Percentiles rank a stretch among this genome's conserved stretches.
Evolutionary conservation across 1,284 basidiomycete genomes (phyloP).

Genomic region (Ustilago nuda): DNA sequence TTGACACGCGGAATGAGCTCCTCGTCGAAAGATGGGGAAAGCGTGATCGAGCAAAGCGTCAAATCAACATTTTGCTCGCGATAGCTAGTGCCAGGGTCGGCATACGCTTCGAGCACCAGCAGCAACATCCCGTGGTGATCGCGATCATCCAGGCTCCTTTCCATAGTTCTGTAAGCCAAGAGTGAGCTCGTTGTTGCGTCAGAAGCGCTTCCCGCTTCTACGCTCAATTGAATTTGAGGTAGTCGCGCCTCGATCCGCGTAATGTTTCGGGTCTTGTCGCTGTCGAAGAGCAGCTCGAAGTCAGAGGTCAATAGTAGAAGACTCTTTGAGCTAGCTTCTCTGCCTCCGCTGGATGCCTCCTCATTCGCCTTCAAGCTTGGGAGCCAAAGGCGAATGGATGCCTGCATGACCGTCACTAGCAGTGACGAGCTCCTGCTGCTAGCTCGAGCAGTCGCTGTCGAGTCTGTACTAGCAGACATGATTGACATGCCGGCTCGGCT

Average conservation of each 20-base stretch:
- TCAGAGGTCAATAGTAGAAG: constrained; percentile 33
- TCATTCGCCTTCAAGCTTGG: constrained; percentile 7
- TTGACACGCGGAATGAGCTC: constrained; percentile 77
- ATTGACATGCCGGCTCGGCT: constrained; percentile 45
- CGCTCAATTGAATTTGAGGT: constrained; percentile 31
- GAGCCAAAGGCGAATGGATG: constrained; percentile 37
- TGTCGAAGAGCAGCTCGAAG: constrained; percentile 37
- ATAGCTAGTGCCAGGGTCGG: constrained; percentile 76
- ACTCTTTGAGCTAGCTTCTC: constrained; percentile 15
- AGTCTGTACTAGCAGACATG: constrained; percentile 51
- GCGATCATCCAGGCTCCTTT: constrained; percentile 26
- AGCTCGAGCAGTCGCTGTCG: constrained; percentile 35
- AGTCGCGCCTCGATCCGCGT: constrained; percentile 29
- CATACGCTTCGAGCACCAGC: constrained; percentile 77
- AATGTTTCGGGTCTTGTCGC: constrained; percentile 39
- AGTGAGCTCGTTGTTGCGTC: constrained; percentile 20
- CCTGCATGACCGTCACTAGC: constrained; percentile 26
- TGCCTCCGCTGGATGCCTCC: background rate
- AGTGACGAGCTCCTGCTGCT: constrained; percentile 30
- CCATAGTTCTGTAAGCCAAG: constrained; percentile 37
- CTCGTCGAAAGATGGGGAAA: constrained; percentile 76
- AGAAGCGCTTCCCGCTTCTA: constrained; percentile 13
- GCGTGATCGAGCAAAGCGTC: constrained; percentile 77
- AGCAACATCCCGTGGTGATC: constrained; percentile 72
- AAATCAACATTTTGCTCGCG: constrained; percentile 82